Conservation (phyloP, 2,329 filamentous ascomycete species). For the Fusarium duplospermum region DNA sequence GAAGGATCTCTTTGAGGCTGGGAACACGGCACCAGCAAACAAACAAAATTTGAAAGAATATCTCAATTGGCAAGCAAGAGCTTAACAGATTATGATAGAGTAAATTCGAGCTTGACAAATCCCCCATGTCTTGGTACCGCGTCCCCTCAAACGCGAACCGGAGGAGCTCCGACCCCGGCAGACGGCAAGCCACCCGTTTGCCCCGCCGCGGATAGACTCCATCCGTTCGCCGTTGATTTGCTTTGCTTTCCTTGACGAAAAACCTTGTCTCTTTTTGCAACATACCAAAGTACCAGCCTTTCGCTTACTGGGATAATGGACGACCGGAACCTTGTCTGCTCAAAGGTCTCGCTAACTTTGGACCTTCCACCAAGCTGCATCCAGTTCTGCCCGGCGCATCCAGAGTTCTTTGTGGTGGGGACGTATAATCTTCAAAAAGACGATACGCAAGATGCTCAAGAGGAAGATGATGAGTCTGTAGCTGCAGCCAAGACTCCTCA, state of each 20-base stretch:
- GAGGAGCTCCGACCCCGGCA: constrained; percentile 22
- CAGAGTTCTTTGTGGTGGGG: constrained; percentile 79
- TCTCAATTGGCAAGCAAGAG: not conserved
- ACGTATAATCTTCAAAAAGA: constrained; percentile 81
- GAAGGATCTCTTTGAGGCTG: not conserved
- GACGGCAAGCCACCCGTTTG: constrained; percentile 29
- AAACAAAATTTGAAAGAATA: not conserved
- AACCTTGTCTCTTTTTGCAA: constrained; percentile 8
- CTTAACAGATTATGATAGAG: too few relatives aligned
- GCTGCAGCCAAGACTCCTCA: constrained; percentile 58
- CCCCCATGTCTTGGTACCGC: not conserved
- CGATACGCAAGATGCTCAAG: constrained; percentile 40
- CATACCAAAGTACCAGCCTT: not conserved
- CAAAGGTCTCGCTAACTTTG: constrained; percentile 63
- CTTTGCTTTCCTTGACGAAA: constrained; percentile 9
- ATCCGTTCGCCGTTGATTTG: constrained; percentile 15
- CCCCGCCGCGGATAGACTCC: constrained; percentile 31
- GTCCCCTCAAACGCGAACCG: constrained; percentile 3
- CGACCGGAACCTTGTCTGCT: constrained; percentile 46
- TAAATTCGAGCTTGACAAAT: not conserved
- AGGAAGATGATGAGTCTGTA: constrained; percentile 39
- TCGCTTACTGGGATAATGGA: constrained; percentile 35
- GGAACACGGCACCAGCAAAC: not conserved
- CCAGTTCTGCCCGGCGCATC: constrained; percentile 74
- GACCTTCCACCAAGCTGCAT: constrained; percentile 81